Evolutionary conservation across 768 basidiomycete genomes (phyloP), one percentile per base, ranked within the genome.

Genomic region (Serendipita vermifera): DNA sequence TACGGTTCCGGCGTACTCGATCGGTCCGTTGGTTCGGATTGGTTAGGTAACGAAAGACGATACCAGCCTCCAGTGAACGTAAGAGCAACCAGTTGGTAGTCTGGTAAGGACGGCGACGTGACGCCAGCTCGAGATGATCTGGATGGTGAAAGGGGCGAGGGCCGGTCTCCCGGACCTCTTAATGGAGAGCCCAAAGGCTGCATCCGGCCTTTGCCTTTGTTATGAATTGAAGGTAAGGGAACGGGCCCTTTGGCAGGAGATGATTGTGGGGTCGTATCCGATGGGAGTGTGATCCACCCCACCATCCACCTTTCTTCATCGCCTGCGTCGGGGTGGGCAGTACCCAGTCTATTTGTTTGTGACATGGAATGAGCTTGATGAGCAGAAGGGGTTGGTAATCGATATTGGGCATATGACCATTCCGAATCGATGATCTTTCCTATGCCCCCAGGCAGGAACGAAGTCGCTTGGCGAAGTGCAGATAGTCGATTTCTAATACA

Each of bases 61-160:
- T 90, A 94, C 91, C 91, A 94, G 1, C 88, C 86, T n/a, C 91
- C 90, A 0, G 81, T 78, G 63, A 82, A 92, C 0, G 92, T 94
- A 59, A 94, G 68, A 3, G 87, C 88, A 58, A 94, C 71, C 17
- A 96, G 77, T 63, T 92, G 87, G 63, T 83, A 77, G 61, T 90
- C 82, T 22, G 53, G 26, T 38, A 46, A 39, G 33, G 36, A 27
- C 17, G 32, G 31, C 20, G 15, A 9, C 22, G 24, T 20, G 9
- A 29, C 22, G n/a, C n/a, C 9, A n/a, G 35, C 9, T 20, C 20
- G 29, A 22, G 29, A 4, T 51, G 46, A 29, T 2, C 22, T 26
- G 9, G 46, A 22, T 51, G 46, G 46, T 9, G 9, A 29, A 15
- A 26, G 24, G 11, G 41, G 14, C 41, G 14, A 13, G 14, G 11